Evolutionary conservation across 164 flowering plant species (phyloP), one percentile per base, ranked within the genome.

Genomic region (Aristolochia fimbriata): DNA sequence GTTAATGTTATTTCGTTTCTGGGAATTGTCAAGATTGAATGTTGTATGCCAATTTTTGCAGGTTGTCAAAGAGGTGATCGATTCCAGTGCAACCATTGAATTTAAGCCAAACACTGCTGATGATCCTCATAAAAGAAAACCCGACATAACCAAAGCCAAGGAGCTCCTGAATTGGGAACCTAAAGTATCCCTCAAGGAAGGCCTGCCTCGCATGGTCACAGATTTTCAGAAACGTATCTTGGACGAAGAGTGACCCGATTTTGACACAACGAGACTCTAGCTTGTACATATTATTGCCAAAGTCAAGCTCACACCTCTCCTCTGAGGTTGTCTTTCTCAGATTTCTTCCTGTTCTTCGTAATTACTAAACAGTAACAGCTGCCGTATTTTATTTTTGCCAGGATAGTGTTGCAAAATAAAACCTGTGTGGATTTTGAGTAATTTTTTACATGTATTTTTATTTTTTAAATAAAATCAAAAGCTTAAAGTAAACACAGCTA

Each of bases 121-220:
- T 59, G 96, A 91, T 73, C 96, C 97, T 8, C 94, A 88, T 56
- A 91, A 75, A 74, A 83, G 97, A 70, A 91, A 91, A 63, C 97
- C 97, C 15, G 96, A 91, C 68, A 91, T 91, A 31, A 75, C 73
- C 71, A 91, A 79, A 66, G 97, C 97, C 25, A 91, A 86, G 71
- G 82, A 83, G 48, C 78, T 85, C 30, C 80, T 91, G 68, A 85
- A 85, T 75, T 91, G 98, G 98, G 92, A 91, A 68, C 98, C 98
- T 11, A 88, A 79, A 73, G 56, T 91, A 48, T 66, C 92, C 2
- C 72, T 91, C 19, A 72, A 81, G 61, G 80, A 83, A 22, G 96
- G 95, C 6, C 72, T 91, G 63, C 96, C 96, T 49, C 83, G 65
- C 9, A 91, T 88, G 96, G 96, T 88, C 47, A 56, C 78, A 47